Percentiles rank a stretch among this genome's conserved stretches.
Evolutionary conservation across 176 grass and related monocot species (phyloP).

Genomic region (Dactylis glomerata): DNA sequence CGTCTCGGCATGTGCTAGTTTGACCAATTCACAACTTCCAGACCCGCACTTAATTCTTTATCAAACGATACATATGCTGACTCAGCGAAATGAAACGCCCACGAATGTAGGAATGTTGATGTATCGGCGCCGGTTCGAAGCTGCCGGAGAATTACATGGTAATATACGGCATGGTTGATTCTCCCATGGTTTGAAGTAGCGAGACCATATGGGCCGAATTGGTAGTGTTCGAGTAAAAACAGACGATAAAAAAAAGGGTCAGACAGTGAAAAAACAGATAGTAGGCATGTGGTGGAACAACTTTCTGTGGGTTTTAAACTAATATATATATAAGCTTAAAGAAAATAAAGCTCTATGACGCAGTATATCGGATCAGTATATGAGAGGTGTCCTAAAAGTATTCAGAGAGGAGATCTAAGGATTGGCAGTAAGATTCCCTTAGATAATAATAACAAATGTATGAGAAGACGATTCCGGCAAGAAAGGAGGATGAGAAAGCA

Average conservation of each 20-base stretch:
- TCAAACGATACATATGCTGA: neutral
- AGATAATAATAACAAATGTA: neutral
- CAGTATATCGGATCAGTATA: too few relatives aligned
- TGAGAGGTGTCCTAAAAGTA: too few relatives aligned
- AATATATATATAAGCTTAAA: too few relatives aligned
- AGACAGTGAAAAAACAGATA: too few relatives aligned
- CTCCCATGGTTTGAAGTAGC: too few relatives aligned
- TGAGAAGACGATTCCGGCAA: too few relatives aligned
- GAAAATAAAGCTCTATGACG: too few relatives aligned
- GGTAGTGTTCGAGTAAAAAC: neutral
- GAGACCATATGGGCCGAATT: neutral
- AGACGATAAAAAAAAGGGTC: too few relatives aligned
- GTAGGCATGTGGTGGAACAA: too few relatives aligned
- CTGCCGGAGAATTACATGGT: neutral
- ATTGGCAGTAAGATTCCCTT: neutral
- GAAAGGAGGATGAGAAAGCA: neutral
- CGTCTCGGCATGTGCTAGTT: neutral
- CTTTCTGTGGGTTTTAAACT: too few relatives aligned
- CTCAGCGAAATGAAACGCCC: neutral
- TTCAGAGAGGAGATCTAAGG: neutral
- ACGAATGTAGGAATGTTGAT: neutral
- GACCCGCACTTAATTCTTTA: neutral
- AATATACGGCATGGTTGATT: too few relatives aligned
- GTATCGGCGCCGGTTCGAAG: neutral
- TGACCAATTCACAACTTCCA: neutral